Evolutionary conservation across 2,329 filamentous ascomycete genomes (phyloP), one percentile per base, ranked within the genome.

Genomic region (Venturia nashicola): DNA sequence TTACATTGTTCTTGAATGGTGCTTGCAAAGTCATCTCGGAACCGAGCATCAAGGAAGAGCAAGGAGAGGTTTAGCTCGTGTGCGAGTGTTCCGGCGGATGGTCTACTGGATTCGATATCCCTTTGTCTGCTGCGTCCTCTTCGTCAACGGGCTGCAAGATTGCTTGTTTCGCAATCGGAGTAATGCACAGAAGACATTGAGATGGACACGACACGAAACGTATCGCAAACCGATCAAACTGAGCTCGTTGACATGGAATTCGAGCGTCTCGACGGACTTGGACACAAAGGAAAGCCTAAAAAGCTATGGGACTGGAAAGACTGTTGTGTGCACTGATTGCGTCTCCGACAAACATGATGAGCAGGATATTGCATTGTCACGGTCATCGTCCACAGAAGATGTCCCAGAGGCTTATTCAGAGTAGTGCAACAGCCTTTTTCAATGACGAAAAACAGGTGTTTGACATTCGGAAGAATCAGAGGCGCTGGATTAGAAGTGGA

Each of bases 1-100:
- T 3, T 65, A 65, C 42, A 36, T 65, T 20, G 64, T 65, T 11
- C 36, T 57, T 11, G 64, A 65, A 36, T 65, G 64, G 64, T 65
- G 64, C 40, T 23, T 65, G 12, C 64, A 65, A 61, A 32, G 46
- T 23, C 64, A 65, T 44, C 55, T 65, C 5, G 40, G 34, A 14
- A 65, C 64, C 2, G 44, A 43, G n/a, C 32, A 65, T 40, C n/a
- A 59, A 16, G 55, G 60, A n/a, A 61, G 34, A 34, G 64, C 64
- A 8, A 43, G 44, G 32, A 43, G 46, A 18, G 64, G 64, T 36
- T 44, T 65, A 23, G 32, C 46, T 34, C 23, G 36, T 18, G 54
- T 51, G 18, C 64, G 64, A 16, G 20, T 14, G 20, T 65, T 65
- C 46, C 14, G 64, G 16, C 32, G 61, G 16, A 39, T 20, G 20